Percentiles rank a stretch among this genome's conserved stretches.
Conservation (phyloP, 2,329 filamentous ascomycete species). For the Fusarium beomiforme region DNA sequence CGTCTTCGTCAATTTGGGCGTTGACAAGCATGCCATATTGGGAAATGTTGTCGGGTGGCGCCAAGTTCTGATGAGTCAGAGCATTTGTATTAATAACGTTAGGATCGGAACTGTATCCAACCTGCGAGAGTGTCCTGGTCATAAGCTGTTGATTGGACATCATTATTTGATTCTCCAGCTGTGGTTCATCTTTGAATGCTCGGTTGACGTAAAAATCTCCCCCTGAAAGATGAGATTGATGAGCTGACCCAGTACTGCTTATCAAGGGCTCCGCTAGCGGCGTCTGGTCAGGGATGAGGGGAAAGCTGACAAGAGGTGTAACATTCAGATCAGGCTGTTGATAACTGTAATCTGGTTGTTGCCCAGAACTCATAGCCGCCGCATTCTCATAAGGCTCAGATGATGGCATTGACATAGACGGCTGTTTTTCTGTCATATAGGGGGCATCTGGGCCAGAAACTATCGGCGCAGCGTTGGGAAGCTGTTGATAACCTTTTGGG, state of each 20-base stretch:
- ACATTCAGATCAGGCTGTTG: slow-evolving; percentile 30
- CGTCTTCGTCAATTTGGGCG: slow-evolving; percentile 18
- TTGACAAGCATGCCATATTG: slow-evolving; percentile 32
- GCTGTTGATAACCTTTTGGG: slow-evolving; percentile 48
- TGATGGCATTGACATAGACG: slow-evolving; percentile 33
- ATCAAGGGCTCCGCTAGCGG: slow-evolving; percentile 28
- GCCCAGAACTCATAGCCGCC: slow-evolving; percentile 21
- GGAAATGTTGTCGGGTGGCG: slow-evolving; percentile 17
- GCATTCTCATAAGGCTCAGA: slow-evolving; percentile 31
- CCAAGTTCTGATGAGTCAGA: slow-evolving; percentile 28
- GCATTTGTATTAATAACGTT: slow-evolving; percentile 19
- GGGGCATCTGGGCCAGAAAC: slow-evolving; percentile 46
- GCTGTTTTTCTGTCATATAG: slow-evolving; percentile 46
- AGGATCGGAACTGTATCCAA: slow-evolving; percentile 33
- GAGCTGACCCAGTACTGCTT: slow-evolving; percentile 14
- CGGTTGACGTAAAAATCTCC: slow-evolving; percentile 35
- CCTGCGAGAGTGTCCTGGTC: slow-evolving; percentile 26
- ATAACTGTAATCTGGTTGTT: slow-evolving; percentile 25
- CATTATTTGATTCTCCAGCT: slow-evolving; percentile 26
- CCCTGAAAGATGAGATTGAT: slow-evolving; percentile 28
- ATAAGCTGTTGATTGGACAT: slow-evolving; percentile 30
- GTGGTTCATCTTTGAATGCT: slow-evolving; percentile 34
- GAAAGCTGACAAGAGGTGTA: slow-evolving; percentile 36
- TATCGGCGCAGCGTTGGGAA: slow-evolving; percentile 40
- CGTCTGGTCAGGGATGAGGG: slow-evolving; percentile 32